Conservation (phyloP, 2,329 filamentous ascomycete species). For the Fusarium longipes region DNA sequence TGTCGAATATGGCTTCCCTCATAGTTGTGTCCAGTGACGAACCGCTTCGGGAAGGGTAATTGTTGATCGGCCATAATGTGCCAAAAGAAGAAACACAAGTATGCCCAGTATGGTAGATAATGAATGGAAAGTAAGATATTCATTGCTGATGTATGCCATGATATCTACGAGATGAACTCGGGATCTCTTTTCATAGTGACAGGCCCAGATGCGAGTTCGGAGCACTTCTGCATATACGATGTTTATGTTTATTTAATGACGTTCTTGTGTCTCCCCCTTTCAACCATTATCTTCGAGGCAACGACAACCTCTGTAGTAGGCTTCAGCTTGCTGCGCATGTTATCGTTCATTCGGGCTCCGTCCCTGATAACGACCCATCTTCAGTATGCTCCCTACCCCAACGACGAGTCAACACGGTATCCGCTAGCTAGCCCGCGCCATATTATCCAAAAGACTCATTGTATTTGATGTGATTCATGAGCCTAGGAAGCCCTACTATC, state of each 20-base stretch:
- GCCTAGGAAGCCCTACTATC: too few relatives aligned
- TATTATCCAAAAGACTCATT: background rate
- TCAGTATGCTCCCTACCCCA: background rate
- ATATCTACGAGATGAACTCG: background rate
- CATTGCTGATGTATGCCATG: background rate
- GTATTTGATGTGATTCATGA: too few relatives aligned
- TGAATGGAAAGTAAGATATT: background rate
- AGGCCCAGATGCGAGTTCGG: background rate
- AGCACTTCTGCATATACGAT: background rate
- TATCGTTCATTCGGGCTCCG: background rate
- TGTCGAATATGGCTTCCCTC: slow-evolving; percentile 38
- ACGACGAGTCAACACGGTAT: background rate
- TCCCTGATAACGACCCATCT: background rate
- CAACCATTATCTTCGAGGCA: background rate
- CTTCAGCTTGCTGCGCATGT: background rate
- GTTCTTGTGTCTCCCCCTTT: background rate
- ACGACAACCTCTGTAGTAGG: background rate
- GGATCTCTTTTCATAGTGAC: background rate
- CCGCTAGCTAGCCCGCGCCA: background rate
- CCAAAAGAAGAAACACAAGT: background rate
- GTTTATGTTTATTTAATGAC: background rate
- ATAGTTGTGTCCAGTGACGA: slow-evolving; percentile 38
- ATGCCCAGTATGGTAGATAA: background rate
- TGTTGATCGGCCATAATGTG: slow-evolving; percentile 17
- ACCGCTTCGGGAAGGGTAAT: slow-evolving; percentile 32